phyloP scores from a whole-genome alignment of 768 basidiomycete genomes.

The Pleurotus citrinopileatus region DNA sequence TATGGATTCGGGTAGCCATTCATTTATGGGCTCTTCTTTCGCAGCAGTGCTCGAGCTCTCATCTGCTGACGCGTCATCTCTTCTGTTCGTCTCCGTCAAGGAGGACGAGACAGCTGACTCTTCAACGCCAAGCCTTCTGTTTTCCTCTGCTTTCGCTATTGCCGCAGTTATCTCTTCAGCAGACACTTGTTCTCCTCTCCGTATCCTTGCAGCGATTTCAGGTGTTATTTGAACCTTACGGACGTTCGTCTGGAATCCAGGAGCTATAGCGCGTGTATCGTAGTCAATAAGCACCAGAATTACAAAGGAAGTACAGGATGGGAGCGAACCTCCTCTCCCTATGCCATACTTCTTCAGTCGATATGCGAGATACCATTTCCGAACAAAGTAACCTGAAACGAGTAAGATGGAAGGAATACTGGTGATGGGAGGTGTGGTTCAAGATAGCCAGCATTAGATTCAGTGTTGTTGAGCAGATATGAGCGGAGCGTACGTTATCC shows the following conservation, averaged over 20 bases:
- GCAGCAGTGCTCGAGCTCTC: not conserved
- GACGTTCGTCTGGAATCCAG: constrained; percentile 56
- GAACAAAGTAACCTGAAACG: constrained; percentile 41
- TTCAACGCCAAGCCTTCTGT: constrained; percentile 18
- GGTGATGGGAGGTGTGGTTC: no score
- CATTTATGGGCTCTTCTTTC: constrained; percentile 33
- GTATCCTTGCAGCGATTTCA: constrained; percentile 50
- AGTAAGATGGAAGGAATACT: constrained; percentile 45
- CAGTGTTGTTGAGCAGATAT: not conserved
- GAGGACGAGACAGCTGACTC: constrained; percentile 11
- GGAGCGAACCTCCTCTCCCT: constrained; percentile 48
- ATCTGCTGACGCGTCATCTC: constrained; percentile 1
- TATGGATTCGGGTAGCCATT: constrained; percentile 50
- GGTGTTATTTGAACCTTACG: constrained; percentile 48
- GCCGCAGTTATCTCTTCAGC: constrained; percentile 52
- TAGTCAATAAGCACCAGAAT: not conserved
- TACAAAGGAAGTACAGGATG: not conserved
- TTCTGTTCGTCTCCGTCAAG: constrained; percentile 2
- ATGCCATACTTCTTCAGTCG: constrained; percentile 46
- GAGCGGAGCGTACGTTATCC: constrained; percentile 38
- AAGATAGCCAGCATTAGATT: not conserved
- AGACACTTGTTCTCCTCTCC: constrained; percentile 49
- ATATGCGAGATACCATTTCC: constrained; percentile 49
- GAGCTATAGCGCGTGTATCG: constrained; percentile 27
- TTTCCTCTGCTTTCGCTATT: constrained; percentile 36